Evolutionary conservation across 352 stramenopile genomes (phyloP).

Genomic region (Phytophthora pinifolia): DNA sequence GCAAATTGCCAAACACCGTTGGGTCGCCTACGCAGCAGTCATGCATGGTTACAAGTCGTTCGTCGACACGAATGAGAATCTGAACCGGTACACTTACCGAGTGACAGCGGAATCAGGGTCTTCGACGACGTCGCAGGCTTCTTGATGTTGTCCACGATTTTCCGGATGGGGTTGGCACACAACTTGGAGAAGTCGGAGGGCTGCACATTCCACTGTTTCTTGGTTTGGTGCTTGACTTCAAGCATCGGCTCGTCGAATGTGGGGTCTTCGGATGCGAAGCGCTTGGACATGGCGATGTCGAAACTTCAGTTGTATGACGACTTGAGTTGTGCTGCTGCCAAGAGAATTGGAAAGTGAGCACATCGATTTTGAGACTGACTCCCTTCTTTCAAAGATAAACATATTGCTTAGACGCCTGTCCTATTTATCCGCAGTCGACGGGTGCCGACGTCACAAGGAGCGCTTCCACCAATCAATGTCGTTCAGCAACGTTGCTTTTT

Average conservation of each 20-base stretch:
- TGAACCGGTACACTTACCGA: conserved; percentile 42
- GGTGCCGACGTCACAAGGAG: conserved; percentile 2
- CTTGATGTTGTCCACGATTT: conserved; percentile 96
- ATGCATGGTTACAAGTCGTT: background rate
- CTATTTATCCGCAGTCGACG: conserved; percentile 16
- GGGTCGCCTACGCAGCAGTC: conserved; percentile 68
- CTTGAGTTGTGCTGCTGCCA: conserved; percentile 2
- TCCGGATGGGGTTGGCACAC: conserved; percentile 92
- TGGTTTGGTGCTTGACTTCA: conserved; percentile 36
- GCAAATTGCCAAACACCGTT: conserved; percentile 93
- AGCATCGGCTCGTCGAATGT: conserved; percentile 22
- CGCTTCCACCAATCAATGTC: conserved; percentile 2
- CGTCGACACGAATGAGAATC: background rate
- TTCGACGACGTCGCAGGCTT: conserved; percentile 87
- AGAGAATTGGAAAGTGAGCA: conserved; percentile 21
- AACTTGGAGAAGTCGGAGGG: conserved; percentile 70
- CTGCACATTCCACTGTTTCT: conserved; percentile 64
- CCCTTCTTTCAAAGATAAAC: background rate
- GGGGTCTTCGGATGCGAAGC: conserved; percentile 29
- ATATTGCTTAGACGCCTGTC: conserved; percentile 1
- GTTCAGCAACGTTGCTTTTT: conserved; percentile 16
- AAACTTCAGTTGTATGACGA: conserved; percentile 2
- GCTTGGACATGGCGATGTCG: conserved; percentile 42
- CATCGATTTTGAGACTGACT: background rate
- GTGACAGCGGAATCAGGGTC: conserved; percentile 91